phyloP scores from a whole-genome alignment of 495 filamentous ascomycete species.

The Aspergillus cristatus region DNA sequence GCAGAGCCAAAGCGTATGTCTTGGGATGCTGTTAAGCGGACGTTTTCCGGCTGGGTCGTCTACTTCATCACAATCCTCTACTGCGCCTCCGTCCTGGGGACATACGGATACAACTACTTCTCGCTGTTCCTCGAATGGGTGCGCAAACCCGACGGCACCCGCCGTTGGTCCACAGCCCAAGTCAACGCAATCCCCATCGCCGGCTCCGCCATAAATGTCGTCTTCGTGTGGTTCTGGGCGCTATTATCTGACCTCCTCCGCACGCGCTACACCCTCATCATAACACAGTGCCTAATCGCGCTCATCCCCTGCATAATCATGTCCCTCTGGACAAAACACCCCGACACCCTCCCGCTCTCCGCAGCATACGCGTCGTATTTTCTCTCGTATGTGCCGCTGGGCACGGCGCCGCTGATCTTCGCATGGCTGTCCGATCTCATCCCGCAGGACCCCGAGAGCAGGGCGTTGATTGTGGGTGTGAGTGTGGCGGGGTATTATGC shows the following conservation, averaged over 20 bases:
- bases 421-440: constrained; percentile 24
- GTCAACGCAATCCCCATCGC: constrained; percentile 25
- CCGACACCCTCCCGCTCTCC: constrained; percentile 11
- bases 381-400: constrained; percentile 17
- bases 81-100: constrained; percentile 21
- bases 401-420: constrained; percentile 25
- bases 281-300: constrained; percentile 17
- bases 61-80: constrained; percentile 23
- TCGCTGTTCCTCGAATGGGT: constrained; percentile 21
- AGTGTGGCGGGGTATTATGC: constrained; percentile 23
- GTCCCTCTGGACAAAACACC: constrained; percentile 21
- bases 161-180: constrained; percentile 15
- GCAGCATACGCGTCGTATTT: constrained; percentile 24
- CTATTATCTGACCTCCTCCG: constrained; percentile 19
- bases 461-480: constrained; percentile 20
- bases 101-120: constrained; percentile 25
- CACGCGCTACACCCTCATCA: constrained; percentile 20
- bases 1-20: constrained; percentile 23
- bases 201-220: constrained; percentile 24
- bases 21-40: constrained; percentile 19
- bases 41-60: constrained; percentile 22
- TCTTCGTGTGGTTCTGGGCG: constrained; percentile 28
- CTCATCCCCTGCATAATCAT: constrained; percentile 26
- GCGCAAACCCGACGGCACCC: constrained; percentile 16
- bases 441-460: constrained; percentile 22